Evolutionary conservation across 2,329 filamentous ascomycete genomes (phyloP), one percentile per base, ranked within the genome.

Genomic region (Exophiala mesophila): DNA sequence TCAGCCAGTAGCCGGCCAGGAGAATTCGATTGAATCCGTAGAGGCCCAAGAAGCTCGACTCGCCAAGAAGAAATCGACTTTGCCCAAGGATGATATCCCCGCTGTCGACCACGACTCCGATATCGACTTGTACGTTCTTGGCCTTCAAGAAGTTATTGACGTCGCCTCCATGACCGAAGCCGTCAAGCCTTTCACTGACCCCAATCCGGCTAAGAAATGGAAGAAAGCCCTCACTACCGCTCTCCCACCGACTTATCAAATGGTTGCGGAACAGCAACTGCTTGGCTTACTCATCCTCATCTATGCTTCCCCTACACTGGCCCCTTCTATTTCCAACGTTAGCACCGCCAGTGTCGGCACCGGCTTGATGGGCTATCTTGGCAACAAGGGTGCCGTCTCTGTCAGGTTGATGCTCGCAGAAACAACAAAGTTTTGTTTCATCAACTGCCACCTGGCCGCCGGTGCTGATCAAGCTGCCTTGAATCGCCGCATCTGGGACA

Each of bases 351-450:
- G 79, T 44, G 83, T 97, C 5, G 90, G 89, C 0, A 98, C 92
- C 0, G 92, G 92, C 0, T 64, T 97, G 31, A 78, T 94, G 64
- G 90, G 90, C 0, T 95, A 95, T 59, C 83, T 96, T 70, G 92
- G 92, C 7, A 98, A 98, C 63, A 98, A 98, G 62, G 92, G 92
- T 1, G 90, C 86, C 3, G 83, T 95, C 1, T 78, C 83, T 3
- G 84, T 85, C 3, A 78, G 90, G 15, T 70, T 98, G 3, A 73
- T 98, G 1, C 68, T 98, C 1, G 92, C 90, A 2, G 92, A 96
- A 62, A 88, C 88, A 0, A 96, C 92, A 0, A 77, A 84, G 20
- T 68, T 98, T 41, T 83, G 92, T 17, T 96, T 98, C 61, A 73
- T 96, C 53, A 95, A 98, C 63, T 87, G 80, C 43, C 92, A 98